A percentile compares a stretch with the other conserved stretches of the same genome.
Evolutionary conservation across 345 rosid genomes (phyloP).

Genomic region (Raphanus raphanistrum): DNA sequence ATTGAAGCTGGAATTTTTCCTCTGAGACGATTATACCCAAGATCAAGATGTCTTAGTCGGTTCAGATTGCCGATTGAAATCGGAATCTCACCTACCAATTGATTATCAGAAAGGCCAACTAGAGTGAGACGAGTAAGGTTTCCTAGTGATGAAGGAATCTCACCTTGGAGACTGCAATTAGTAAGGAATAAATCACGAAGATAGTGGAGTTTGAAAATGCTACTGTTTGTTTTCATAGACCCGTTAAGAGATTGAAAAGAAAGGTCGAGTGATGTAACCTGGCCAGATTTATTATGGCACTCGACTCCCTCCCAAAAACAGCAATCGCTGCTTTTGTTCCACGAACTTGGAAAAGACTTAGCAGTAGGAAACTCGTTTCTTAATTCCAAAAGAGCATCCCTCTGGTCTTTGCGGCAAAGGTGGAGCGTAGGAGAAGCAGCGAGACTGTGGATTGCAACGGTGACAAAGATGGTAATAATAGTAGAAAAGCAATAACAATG

Average conservation of each 20-base stretch:
- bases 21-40: no score
- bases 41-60: no score
- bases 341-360: not conserved
- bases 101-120: no score
- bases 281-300: conserved; percentile 5
- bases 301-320: conserved; percentile 12
- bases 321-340: conserved; percentile 16
- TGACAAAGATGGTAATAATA: conserved; percentile 6
- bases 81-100: no score
- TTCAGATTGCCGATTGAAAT: no score
- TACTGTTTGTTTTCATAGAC: not conserved
- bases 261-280: conserved; percentile 20
- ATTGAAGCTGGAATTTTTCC: no score
- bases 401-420: conserved; percentile 18
- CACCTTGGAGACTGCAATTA: not conserved
- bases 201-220: conserved; percentile 3
- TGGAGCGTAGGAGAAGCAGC: not conserved
- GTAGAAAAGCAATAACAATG: not conserved
- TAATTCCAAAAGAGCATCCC: conserved; percentile 10
- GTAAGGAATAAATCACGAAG: not conserved
- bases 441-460: not conserved
- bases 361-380: not conserved
- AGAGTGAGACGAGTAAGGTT: conserved; percentile 6
- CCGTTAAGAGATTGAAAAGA: fast-evolving
- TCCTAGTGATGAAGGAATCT: conserved; percentile 19